phyloP scores from a whole-genome alignment of 179 eudicot genomes.

The Beta macrorhiza region DNA sequence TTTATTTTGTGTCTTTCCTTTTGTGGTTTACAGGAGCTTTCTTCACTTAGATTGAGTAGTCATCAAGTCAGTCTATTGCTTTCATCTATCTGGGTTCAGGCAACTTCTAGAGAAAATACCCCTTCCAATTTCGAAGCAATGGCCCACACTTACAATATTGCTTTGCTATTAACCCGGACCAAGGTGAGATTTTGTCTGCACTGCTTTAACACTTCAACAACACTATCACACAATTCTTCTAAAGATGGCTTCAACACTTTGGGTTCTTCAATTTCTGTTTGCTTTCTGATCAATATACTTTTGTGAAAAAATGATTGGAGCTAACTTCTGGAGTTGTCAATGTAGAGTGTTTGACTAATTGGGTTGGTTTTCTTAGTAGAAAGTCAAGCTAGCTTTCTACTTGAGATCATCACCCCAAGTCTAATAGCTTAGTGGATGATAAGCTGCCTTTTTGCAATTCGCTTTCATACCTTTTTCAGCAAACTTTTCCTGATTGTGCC shows the following conservation, averaged over 20 bases:
- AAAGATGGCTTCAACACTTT: not conserved
- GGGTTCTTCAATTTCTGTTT: not conserved
- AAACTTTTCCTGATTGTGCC: not conserved
- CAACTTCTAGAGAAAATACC: slow-evolving; percentile 55
- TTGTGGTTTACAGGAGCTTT: slow-evolving; percentile 45
- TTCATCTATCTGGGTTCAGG: slow-evolving; percentile 86
- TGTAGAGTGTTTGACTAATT: not conserved
- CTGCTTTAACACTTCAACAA: not conserved
- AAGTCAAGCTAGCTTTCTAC: no score
- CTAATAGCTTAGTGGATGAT: no score
- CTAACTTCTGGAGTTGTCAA: not conserved
- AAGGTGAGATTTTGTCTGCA: slow-evolving; percentile 46
- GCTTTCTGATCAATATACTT: not conserved
- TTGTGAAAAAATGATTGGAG: not conserved
- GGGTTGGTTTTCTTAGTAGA: not conserved
- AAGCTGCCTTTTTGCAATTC: not conserved
- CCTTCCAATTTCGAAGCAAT: slow-evolving; percentile 79
- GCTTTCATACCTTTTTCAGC: not conserved
- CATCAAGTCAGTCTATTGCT: slow-evolving; percentile 85
- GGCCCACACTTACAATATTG: slow-evolving; percentile 71
- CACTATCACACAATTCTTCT: not conserved
- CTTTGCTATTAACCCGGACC: slow-evolving; percentile 57
- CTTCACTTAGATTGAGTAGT: slow-evolving; percentile 72
- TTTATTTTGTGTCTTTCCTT: not conserved
- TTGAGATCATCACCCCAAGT: no score